Conservation (phyloP, 768 basidiomycete species). For the Lactarius quietus region DNA sequence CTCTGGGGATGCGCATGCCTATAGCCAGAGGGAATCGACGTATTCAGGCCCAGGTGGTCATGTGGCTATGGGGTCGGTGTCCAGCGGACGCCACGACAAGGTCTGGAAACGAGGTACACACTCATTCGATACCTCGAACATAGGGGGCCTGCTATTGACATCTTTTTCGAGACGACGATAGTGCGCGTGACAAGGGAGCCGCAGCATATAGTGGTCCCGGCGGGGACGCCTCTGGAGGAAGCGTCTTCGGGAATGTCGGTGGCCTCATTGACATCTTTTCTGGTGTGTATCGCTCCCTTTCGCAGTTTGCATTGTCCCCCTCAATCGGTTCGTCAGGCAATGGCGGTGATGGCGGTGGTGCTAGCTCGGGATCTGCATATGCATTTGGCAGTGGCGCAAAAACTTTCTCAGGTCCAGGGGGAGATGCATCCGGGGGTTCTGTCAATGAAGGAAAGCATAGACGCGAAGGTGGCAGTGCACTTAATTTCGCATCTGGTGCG, state of each 20-base stretch:
- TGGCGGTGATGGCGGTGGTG: conserved; percentile 29
- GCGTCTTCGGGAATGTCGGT: neutral
- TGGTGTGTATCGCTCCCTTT: neutral
- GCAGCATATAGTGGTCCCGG: conserved; percentile 13
- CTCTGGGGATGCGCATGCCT: conserved; percentile 14
- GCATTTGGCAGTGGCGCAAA: conserved; percentile 27
- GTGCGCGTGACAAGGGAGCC: neutral
- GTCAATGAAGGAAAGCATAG: conserved; percentile 18
- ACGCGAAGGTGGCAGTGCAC: conserved; percentile 19
- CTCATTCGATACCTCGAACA: neutral
- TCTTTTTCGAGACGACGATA: neutral
- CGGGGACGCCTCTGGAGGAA: conserved; percentile 22
- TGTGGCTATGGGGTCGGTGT: conserved; percentile 9
- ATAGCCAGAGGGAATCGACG: neutral
- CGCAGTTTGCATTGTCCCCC: neutral
- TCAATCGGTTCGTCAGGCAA: conserved; percentile 10
- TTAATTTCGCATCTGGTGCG: conserved; percentile 33
- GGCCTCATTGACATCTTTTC: conserved; percentile 20
- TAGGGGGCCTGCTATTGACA: neutral
- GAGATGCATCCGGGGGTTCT: conserved; percentile 32
- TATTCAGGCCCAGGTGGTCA: conserved; percentile 12
- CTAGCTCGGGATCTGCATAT: conserved; percentile 30
- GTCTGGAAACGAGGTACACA: conserved; percentile 3
- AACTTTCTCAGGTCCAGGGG: conserved; percentile 30
- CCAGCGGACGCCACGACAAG: neutral